Percentiles rank a stretch among this genome's conserved stretches.
phyloP scores from a whole-genome alignment of 2,329 filamentous ascomycete genomes.

The Dothistroma septosporum region DNA sequence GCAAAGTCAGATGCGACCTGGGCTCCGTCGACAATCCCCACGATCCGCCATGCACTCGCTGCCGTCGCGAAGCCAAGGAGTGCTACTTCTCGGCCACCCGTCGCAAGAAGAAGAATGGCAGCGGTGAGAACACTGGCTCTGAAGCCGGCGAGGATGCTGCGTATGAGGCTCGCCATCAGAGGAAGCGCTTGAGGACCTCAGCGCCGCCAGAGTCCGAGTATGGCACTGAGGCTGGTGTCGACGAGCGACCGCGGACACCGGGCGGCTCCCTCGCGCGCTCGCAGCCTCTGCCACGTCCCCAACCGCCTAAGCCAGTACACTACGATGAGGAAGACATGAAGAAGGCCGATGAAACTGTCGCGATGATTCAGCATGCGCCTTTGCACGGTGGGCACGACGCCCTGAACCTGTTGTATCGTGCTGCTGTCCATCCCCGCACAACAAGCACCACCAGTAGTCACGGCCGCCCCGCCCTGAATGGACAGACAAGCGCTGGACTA shows the following conservation, averaged over 20 bases:
- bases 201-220: conserved; percentile 41
- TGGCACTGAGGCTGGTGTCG: conserved; percentile 43
- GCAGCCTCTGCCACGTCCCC: conserved; percentile 63
- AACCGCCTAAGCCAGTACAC: conserved; percentile 31
- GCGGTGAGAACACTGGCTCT: conserved; percentile 36
- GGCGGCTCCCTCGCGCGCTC: conserved; percentile 62
- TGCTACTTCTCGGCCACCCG: conserved; percentile 95
- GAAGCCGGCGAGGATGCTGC: conserved; percentile 49
- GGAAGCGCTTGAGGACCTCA: conserved; percentile 56
- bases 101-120: conserved; percentile 75
- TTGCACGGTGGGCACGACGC: conserved; percentile 92
- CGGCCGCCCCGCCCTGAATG: conserved; percentile 25
- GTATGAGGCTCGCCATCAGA: conserved; percentile 68
- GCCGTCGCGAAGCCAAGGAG: conserved; percentile 89
- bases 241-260: conserved; percentile 60
- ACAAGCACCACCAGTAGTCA: conserved; percentile 40
- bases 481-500: conserved; percentile 21
- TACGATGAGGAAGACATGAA: conserved; percentile 53
- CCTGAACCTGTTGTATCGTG: conserved; percentile 84
- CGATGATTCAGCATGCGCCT: conserved; percentile 58
- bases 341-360: conserved; percentile 57
- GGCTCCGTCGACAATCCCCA: conserved; percentile 85
- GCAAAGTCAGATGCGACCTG: conserved; percentile 57
- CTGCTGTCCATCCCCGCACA: conserved; percentile 52
- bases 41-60: conserved; percentile 89